A percentile compares a stretch with the other conserved stretches of the same genome.
phyloP scores from a whole-genome alignment of 108 stramenopile genomes.

The Seminavis robusta region DNA sequence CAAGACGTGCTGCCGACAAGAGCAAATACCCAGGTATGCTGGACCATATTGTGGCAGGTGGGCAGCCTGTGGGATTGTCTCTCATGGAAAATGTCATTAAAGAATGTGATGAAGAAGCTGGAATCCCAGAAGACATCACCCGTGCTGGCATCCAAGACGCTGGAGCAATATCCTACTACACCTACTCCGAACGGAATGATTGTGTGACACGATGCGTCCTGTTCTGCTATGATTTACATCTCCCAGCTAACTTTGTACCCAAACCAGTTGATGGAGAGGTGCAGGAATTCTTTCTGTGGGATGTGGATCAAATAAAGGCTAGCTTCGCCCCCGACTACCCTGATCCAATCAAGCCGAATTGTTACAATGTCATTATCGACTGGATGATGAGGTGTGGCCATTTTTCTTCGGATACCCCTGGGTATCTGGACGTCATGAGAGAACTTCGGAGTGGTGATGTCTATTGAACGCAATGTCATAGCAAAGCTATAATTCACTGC shows the following conservation, averaged over 20 bases:
- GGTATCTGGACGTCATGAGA: slow-evolving; percentile 72
- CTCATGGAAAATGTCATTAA: slow-evolving; percentile 85
- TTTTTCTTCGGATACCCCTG: slow-evolving; percentile 58
- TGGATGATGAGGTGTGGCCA: slow-evolving; percentile 60
- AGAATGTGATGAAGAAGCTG: slow-evolving; percentile 90
- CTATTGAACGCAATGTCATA: no score
- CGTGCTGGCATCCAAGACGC: slow-evolving; percentile 38
- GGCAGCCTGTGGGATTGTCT: slow-evolving; percentile 73
- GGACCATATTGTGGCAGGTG: slow-evolving; percentile 92
- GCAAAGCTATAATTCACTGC: no score
- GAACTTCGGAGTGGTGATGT: slow-evolving; percentile 72
- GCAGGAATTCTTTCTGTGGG: slow-evolving; percentile 77
- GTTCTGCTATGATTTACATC: slow-evolving; percentile 80
- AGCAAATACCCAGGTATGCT: slow-evolving; percentile 81
- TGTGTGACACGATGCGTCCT: slow-evolving; percentile 67
- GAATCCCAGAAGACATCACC: slow-evolving; percentile 58
- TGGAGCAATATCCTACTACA: slow-evolving; percentile 78
- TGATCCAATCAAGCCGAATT: slow-evolving; percentile 91
- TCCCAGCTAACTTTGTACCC: slow-evolving; percentile 73
- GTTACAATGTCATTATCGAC: slow-evolving; percentile 83
- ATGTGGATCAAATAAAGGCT: slow-evolving; percentile 50
- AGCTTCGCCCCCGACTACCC: slow-evolving; percentile 47
- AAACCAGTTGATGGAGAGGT: slow-evolving; percentile 87
- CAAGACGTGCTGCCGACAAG: slow-evolving; percentile 69
- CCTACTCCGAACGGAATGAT: slow-evolving; percentile 20